Conservation (phyloP, 2,329 filamentous ascomycete genomes). For the Metarhizium sp. region DNA sequence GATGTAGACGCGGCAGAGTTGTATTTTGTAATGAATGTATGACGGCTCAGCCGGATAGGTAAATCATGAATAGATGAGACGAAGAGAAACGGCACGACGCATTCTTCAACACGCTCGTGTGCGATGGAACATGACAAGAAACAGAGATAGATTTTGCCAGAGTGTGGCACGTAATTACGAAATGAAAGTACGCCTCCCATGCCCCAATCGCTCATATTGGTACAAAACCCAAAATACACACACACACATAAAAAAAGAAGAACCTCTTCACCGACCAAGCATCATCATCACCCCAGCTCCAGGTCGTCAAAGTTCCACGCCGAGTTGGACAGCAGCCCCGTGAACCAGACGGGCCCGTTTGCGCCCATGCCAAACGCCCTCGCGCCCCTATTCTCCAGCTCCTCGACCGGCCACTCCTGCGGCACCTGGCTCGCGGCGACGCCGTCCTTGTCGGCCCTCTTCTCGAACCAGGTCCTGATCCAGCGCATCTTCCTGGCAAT, state of each 20-base stretch:
- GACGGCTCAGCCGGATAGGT: no score
- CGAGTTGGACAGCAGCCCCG: conserved; percentile 15
- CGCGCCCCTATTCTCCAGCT: neutral
- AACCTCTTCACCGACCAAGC: no score
- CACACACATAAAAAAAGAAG: no score
- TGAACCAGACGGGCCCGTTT: conserved; percentile 11
- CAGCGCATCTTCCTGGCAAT: conserved; percentile 13
- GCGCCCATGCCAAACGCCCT: neutral
- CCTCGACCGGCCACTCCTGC: conserved; percentile 7
- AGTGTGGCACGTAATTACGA: neutral
- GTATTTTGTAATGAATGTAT: no score
- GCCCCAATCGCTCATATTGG: neutral
- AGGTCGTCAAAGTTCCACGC: conserved; percentile 13
- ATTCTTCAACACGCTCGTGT: no score
- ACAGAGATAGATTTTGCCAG: neutral
- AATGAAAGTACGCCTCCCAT: neutral
- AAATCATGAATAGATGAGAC: no score
- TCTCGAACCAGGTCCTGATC: conserved; percentile 23
- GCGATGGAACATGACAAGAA: no score
- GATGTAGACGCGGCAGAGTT: conserved; percentile 18
- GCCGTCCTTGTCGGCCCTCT: conserved; percentile 6
- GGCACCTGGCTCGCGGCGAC: conserved; percentile 2
- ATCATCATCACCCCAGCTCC: neutral
- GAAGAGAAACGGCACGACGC: no score
- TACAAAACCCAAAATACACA: no score